These are phyloP conservation scores for Cyclotella atomus DNA, from an alignment of 108 stramenopile species.

Conservation along the genomic window DNA sequence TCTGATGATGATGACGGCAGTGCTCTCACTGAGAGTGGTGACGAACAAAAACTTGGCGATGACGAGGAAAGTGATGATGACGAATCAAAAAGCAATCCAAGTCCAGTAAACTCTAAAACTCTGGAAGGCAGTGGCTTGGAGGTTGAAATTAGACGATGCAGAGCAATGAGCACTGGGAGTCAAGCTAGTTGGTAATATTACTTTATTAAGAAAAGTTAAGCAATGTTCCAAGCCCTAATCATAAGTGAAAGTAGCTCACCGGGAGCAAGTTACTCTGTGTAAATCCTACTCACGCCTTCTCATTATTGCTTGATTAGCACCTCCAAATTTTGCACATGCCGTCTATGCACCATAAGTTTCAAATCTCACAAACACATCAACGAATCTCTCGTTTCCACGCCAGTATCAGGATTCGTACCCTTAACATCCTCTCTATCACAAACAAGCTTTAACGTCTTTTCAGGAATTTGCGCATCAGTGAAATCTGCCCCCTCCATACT, in stretches of 20 bases:
- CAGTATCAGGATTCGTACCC: slow-evolving; percentile 90
- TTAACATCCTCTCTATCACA: slow-evolving; percentile 83
- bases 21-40: slow-evolving; percentile 11
- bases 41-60: slow-evolving; percentile 12
- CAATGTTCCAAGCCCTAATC: too few relatives aligned
- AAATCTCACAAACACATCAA: slow-evolving; percentile 71
- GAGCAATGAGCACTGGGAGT: slow-evolving; percentile 54
- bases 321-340: neutral
- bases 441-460: slow-evolving; percentile 64
- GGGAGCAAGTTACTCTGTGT: too few relatives aligned
- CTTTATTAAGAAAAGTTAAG: neutral
- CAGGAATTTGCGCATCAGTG: slow-evolving; percentile 84
- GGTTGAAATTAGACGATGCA: slow-evolving; percentile 46
- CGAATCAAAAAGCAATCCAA: slow-evolving; percentile 7
- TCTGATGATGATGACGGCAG: slow-evolving; percentile 22
- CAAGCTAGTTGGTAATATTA: slow-evolving; percentile 52
- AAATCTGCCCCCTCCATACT: slow-evolving; percentile 78
- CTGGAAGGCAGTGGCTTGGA: slow-evolving; percentile 29
- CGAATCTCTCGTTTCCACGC: slow-evolving; percentile 90
- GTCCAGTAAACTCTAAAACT: neutral
- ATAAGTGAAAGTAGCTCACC: too few relatives aligned
- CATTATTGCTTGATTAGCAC: too few relatives aligned
- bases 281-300: too few relatives aligned
- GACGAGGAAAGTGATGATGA: slow-evolving; percentile 23
- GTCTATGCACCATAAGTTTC: neutral